Evolutionary conservation across 2,329 filamentous ascomycete species (phyloP).

Genomic region (Apiospora sp.): DNA sequence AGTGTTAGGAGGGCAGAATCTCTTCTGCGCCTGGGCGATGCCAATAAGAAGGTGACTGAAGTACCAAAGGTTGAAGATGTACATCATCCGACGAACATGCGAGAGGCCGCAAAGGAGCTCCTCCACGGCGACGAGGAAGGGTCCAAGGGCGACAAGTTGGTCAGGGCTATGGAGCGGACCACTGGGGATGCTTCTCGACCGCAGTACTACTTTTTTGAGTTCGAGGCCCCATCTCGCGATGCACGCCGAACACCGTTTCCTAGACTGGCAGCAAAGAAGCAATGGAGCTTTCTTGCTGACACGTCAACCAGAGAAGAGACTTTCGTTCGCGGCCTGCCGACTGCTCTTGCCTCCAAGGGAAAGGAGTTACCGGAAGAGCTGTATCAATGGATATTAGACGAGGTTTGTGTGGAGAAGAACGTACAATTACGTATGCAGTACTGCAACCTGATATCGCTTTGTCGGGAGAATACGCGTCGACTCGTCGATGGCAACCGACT

Average conservation of each 20-base stretch:
- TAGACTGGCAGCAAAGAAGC: slow-evolving; percentile 45
- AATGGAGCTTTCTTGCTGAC: slow-evolving; percentile 59
- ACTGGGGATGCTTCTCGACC: slow-evolving; percentile 47
- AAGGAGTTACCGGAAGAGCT: slow-evolving; percentile 67
- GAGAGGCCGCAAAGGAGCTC: slow-evolving; percentile 54
- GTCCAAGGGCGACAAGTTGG: slow-evolving; percentile 44
- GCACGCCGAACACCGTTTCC: slow-evolving; percentile 46
- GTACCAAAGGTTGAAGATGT: slow-evolving; percentile 26
- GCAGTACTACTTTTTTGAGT: slow-evolving; percentile 60
- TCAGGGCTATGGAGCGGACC: slow-evolving; percentile 58
- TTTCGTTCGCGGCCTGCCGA: slow-evolving; percentile 69
- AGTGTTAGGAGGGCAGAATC: slow-evolving; percentile 56
- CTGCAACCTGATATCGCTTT: slow-evolving; percentile 58
- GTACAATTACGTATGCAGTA: slow-evolving; percentile 68
- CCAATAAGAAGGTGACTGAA: slow-evolving; percentile 29
- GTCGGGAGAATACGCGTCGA: slow-evolving; percentile 51
- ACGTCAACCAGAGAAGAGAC: slow-evolving; percentile 62
- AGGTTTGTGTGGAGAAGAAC: slow-evolving; percentile 64
- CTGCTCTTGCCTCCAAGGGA: slow-evolving; percentile 57
- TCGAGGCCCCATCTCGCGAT: slow-evolving; percentile 40
- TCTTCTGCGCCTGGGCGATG: slow-evolving; percentile 40
- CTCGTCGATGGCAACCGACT: slow-evolving; percentile 56
- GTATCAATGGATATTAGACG: slow-evolving; percentile 70
- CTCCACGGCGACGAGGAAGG: slow-evolving; percentile 39
- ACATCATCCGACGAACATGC: slow-evolving; percentile 30